These are phyloP conservation scores for Mayamaea pseudoterrestris DNA, from an alignment of 108 stramenopile species.

Conservation along the genomic window DNA sequence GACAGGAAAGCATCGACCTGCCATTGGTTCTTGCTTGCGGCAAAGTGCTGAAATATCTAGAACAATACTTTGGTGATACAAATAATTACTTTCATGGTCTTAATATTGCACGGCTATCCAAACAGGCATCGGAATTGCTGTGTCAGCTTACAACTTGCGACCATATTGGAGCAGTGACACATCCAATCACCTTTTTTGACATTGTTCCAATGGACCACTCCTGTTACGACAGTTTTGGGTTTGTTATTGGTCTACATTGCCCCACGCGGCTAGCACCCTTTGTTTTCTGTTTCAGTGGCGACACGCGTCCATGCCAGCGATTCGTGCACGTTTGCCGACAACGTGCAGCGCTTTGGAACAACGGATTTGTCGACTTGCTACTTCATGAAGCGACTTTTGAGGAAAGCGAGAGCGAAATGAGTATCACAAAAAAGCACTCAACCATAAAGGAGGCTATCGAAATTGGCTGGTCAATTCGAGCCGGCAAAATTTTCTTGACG, in stretches of 20 bases:
- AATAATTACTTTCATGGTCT: conserved; percentile 2
- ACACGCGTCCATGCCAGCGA: conserved; percentile 50
- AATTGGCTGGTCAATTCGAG: conserved; percentile 23
- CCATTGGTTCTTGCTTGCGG: conserved; percentile 25
- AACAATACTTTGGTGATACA: not conserved
- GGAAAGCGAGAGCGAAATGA: conserved; percentile 24
- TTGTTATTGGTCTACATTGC: conserved; percentile 33
- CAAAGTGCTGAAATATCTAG: conserved; percentile 31
- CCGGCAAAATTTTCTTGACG: conserved; percentile 28
- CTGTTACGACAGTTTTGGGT: conserved; percentile 42
- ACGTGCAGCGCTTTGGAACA: not conserved
- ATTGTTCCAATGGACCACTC: conserved; percentile 59
- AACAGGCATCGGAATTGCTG: not conserved
- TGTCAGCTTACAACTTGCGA: not conserved
- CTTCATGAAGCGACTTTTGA: conserved; percentile 51
- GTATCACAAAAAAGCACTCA: conserved; percentile 35
- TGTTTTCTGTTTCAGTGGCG: conserved; percentile 58
- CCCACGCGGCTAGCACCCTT: conserved; percentile 10
- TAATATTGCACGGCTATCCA: too few species aligned
- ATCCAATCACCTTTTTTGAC: conserved; percentile 4
- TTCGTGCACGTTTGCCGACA: conserved; percentile 32
- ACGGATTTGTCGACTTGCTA: conserved; percentile 9
- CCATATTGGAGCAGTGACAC: not conserved
- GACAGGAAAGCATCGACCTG: too few species aligned
- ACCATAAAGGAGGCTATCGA: conserved; percentile 35